Conservation (phyloP, 345 rosid genomes). For the Acer saccharum region DNA sequence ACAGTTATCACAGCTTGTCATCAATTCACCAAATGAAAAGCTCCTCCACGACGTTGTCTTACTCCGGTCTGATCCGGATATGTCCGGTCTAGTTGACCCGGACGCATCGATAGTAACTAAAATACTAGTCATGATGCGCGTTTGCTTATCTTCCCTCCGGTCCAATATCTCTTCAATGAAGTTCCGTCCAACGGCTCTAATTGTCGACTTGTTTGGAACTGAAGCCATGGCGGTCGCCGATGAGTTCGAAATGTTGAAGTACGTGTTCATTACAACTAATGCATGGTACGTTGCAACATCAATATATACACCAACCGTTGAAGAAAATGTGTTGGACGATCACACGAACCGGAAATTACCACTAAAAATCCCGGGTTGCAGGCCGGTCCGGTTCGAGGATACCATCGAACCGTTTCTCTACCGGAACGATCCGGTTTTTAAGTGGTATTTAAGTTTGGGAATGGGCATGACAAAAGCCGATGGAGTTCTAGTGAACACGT, state of each 20-base stretch:
- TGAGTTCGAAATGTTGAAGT: conserved; percentile 53
- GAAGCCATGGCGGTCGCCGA: conserved; percentile 45
- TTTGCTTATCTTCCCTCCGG: conserved; percentile 20
- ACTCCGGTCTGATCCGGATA: conserved; percentile 22
- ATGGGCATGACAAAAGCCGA: conserved; percentile 40
- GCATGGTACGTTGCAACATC: conserved; percentile 47
- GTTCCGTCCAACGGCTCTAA: conserved; percentile 31
- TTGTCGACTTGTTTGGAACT: conserved; percentile 52
- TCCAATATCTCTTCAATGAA: conserved; percentile 20
- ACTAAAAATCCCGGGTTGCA: conserved; percentile 54
- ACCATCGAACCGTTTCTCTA: conserved; percentile 34
- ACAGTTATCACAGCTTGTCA: conserved; percentile 14
- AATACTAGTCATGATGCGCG: conserved; percentile 21
- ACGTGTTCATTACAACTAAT: conserved; percentile 39
- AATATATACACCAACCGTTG: conserved; percentile 30
- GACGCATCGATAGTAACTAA: background rate
- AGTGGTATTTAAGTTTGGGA: conserved; percentile 26
- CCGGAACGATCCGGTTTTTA: conserved; percentile 21
- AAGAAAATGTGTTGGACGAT: conserved; percentile 23
- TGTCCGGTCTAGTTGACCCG: conserved; percentile 22
- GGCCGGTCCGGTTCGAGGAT: conserved; percentile 45
- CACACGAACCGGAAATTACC: conserved; percentile 25
- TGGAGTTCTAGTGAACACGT: conserved; percentile 58
- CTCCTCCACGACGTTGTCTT: conserved; percentile 21
- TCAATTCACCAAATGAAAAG: background rate